phyloP scores from a whole-genome alignment of 2,329 filamentous ascomycete genomes.

The Apiospora sp. region DNA sequence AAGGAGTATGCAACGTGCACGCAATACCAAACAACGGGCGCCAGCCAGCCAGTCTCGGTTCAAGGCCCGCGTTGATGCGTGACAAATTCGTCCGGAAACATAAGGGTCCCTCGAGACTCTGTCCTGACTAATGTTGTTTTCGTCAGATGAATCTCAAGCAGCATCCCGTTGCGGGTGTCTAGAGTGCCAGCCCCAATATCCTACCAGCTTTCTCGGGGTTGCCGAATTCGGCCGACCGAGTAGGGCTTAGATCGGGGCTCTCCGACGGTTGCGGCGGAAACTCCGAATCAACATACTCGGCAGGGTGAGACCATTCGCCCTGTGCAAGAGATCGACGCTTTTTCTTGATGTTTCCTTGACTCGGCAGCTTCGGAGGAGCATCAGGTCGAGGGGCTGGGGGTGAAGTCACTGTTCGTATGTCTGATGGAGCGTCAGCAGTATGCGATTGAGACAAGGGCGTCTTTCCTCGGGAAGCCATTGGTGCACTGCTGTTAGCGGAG shows the following conservation, averaged over 20 bases:
- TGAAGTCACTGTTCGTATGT: slow-evolving; percentile 34
- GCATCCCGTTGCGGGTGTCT: neutral
- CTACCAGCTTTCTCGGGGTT: slow-evolving; percentile 28
- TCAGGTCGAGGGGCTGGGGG: slow-evolving; percentile 34
- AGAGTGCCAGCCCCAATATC: slow-evolving; percentile 27
- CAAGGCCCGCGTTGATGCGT: neutral
- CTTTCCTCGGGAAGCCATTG: slow-evolving; percentile 30
- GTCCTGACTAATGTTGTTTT: neutral
- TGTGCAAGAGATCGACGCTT: slow-evolving; percentile 43
- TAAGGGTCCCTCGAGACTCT: neutral
- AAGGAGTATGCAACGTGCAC: neutral
- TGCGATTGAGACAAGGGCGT: slow-evolving; percentile 35
- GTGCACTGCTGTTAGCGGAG: slow-evolving; percentile 22
- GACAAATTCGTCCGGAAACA: neutral
- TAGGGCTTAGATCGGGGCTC: slow-evolving; percentile 36
- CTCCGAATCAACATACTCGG: slow-evolving; percentile 40
- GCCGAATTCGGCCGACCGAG: slow-evolving; percentile 36
- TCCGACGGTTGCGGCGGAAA: slow-evolving; percentile 34
- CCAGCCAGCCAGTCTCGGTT: neutral
- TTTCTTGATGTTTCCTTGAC: slow-evolving; percentile 46
- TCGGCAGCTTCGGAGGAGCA: slow-evolving; percentile 34
- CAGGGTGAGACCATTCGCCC: slow-evolving; percentile 43
- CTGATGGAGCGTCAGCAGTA: slow-evolving; percentile 30
- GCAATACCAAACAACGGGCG: neutral
- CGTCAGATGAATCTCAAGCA: neutral